phyloP scores from a whole-genome alignment of 169 alveolate species.

The Perkinsus olseni region DNA sequence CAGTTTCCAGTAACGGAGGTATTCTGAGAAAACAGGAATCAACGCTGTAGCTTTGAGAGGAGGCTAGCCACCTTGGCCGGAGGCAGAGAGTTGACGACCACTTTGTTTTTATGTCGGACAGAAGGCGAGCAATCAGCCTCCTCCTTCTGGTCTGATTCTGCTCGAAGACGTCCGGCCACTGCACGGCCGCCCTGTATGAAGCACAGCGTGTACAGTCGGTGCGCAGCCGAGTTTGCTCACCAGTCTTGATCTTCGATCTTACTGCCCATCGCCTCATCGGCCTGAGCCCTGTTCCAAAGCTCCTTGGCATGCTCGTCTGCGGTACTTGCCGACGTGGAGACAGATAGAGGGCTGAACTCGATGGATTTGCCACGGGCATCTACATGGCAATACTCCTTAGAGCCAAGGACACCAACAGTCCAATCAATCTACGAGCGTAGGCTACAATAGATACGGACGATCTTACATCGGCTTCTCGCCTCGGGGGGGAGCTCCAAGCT shows the following conservation, averaged over 20 bases:
- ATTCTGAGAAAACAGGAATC: neutral
- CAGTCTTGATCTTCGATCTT: neutral
- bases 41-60: neutral
- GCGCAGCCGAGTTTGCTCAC: neutral
- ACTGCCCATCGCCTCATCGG: neutral
- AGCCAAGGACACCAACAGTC: no score
- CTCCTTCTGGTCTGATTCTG: neutral
- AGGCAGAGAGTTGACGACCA: neutral
- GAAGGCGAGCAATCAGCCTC: neutral
- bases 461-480: neutral
- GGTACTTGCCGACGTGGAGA: neutral
- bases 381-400: neutral
- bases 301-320: neutral
- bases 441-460: no score
- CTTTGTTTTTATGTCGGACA: neutral
- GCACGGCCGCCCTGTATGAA: neutral
- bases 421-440: no score
- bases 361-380: neutral
- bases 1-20: neutral
- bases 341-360: neutral
- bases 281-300: neutral
- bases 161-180: neutral
- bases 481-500: neutral
- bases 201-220: no score
- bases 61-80: neutral